Evolutionary conservation across 306 rosid genomes (phyloP), one percentile per base, ranked within the genome.

Genomic region (Cicer cuneatum): DNA sequence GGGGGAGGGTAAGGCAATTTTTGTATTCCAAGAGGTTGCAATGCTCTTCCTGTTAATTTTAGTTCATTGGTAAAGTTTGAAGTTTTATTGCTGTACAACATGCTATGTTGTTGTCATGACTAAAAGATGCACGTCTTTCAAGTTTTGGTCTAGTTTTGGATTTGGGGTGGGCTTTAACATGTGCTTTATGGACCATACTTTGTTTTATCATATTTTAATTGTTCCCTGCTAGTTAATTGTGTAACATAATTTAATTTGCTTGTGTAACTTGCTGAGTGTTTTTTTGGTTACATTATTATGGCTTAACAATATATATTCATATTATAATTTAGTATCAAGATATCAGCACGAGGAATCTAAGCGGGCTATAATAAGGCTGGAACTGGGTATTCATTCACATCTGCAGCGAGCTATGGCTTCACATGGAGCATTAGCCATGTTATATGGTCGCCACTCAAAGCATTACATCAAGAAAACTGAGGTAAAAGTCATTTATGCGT

Each of bases 391-490:
- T 49, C 82, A 81, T 83, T 83, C 99, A 45, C 65, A 41, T 82
- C 84, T 82, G 83, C 93, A 86, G 81, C 89, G 98, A 87, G 88
- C 85, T 62, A 95, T 90, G 87, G 90, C 87, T 57, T 83, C 92
- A 69, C 96, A 87, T 29, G 91, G 93, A 80, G 98, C 99, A 85
- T 80, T 95, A 77, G 97, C 99, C 69, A 52, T 92, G 65, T 86
- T 95, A 41, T 90, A 85, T 41, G 92, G 92, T 59, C 97, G 85
- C 59, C 79, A 67, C 69, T 87, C 90, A 2, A 89, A 80, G 86
- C 93, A 90, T 85, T 95, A 89, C 86, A 90, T 95, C 71, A 90
- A 86, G 85, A 95, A 90, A 83, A 65, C 96, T 0, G 96, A 95
- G 98, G 99, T 95, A 91, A 77, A 40, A 73, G 45, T 59, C 65